Conservation (phyloP, 768 basidiomycete genomes). For the Leccinum rimulosum region DNA sequence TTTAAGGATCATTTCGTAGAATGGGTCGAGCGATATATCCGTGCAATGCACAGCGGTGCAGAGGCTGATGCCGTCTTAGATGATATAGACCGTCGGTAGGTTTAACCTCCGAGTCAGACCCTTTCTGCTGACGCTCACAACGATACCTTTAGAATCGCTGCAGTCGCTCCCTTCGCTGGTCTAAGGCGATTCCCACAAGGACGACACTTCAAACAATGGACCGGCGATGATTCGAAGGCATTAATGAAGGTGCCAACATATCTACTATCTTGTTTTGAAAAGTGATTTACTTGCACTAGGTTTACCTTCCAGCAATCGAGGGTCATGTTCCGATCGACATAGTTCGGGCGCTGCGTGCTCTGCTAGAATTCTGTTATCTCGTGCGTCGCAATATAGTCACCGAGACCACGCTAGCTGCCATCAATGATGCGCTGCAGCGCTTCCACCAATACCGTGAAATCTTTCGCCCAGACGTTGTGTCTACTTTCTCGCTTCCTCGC, state of each 20-base stretch:
- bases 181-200: neutral
- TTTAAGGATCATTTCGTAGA: neutral
- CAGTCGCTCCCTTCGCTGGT: neutral
- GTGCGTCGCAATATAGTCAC: neutral
- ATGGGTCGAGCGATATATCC: neutral
- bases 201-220: neutral
- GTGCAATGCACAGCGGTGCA: neutral
- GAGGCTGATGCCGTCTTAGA: neutral
- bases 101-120: too few species aligned
- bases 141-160: neutral
- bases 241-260: neutral
- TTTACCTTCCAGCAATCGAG: neutral
- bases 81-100: neutral
- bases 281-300: neutral
- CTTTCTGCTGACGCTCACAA: neutral
- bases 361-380: neutral
- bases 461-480: neutral
- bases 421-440: neutral
- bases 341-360: neutral
- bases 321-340: neutral
- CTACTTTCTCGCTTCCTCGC: neutral
- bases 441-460: neutral
- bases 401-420: neutral
- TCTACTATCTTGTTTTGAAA: too few species aligned
- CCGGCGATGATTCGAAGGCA: neutral